Conservation (phyloP, 441 rosid genomes). For the Populus trichocarpa region DNA sequence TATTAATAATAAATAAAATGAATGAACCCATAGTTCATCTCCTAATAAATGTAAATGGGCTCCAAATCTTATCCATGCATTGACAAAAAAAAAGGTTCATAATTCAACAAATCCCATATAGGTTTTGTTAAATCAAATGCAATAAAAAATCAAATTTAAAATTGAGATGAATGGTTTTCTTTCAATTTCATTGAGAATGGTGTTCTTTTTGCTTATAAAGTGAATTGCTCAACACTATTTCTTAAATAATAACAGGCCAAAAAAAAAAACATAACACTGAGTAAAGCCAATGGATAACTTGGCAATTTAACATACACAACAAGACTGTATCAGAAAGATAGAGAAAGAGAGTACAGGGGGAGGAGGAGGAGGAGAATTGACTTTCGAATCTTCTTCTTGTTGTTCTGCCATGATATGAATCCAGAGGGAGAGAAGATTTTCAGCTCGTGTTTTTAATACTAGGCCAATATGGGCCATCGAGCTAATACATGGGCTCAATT, state of each 20-base stretch:
- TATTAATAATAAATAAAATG: neutral
- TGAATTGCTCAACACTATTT: neutral
- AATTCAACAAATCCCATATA: neutral
- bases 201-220: neutral
- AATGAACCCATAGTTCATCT: neutral
- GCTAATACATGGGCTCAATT: neutral
- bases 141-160: no score
- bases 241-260: neutral
- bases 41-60: no score
- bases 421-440: neutral
- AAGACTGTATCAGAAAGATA: neutral
- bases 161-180: neutral
- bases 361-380: slow-evolving; percentile 20
- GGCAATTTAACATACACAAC: neutral
- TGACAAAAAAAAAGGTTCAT: no score
- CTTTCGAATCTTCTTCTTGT: slow-evolving; percentile 18
- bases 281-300: no score
- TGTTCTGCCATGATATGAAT: slow-evolving; percentile 20
- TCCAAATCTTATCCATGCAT: no score
- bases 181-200: neutral
- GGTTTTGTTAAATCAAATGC: no score
- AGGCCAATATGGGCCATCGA: neutral
- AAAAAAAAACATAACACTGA: no score
- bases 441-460: neutral
- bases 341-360: slow-evolving; percentile 19